phyloP scores from a whole-genome alignment of 768 basidiomycete species.

The Leccinum disarticulatum region DNA sequence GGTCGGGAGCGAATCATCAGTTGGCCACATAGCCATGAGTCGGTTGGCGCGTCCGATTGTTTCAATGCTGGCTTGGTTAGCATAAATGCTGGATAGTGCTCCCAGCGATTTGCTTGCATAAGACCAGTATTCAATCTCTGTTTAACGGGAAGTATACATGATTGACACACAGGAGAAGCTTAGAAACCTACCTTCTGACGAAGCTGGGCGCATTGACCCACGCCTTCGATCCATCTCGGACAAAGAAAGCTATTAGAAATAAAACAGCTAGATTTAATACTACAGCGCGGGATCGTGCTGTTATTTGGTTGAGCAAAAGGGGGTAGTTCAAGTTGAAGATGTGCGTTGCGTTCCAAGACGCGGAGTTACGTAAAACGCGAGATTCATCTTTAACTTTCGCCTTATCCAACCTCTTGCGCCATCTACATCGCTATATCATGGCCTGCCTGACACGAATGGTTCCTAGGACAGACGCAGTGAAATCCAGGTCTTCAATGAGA shows the following conservation, averaged over 20 bases:
- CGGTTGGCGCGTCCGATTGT: constrained; percentile 74
- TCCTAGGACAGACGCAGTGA: too few relatives aligned
- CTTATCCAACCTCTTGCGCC: too few relatives aligned
- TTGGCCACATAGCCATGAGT: constrained; percentile 67
- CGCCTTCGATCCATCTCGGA: constrained; percentile 61
- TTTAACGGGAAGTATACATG: constrained; percentile 7
- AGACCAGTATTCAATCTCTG: constrained; percentile 79
- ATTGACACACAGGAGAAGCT: constrained; percentile 15
- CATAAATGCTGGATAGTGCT: constrained; percentile 53
- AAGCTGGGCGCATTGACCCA: constrained; percentile 61
- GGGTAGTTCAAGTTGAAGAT: neutral
- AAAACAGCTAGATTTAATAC: constrained; percentile 4
- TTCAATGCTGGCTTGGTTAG: constrained; percentile 49
- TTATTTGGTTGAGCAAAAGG: neutral
- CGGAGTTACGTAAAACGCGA: neutral
- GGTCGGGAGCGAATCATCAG: constrained; percentile 64
- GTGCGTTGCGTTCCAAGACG: neutral
- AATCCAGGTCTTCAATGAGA: too few relatives aligned
- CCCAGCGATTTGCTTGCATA: constrained; percentile 62
- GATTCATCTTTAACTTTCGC: too few relatives aligned
- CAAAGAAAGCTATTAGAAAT: neutral
- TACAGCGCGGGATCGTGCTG: neutral
- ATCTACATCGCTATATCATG: too few relatives aligned
- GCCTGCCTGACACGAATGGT: too few relatives aligned
- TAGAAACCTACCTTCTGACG: constrained; percentile 66